Evolutionary conservation across 768 basidiomycete species (phyloP), one percentile per base, ranked within the genome.

Genomic region (Boletus huronensis): DNA sequence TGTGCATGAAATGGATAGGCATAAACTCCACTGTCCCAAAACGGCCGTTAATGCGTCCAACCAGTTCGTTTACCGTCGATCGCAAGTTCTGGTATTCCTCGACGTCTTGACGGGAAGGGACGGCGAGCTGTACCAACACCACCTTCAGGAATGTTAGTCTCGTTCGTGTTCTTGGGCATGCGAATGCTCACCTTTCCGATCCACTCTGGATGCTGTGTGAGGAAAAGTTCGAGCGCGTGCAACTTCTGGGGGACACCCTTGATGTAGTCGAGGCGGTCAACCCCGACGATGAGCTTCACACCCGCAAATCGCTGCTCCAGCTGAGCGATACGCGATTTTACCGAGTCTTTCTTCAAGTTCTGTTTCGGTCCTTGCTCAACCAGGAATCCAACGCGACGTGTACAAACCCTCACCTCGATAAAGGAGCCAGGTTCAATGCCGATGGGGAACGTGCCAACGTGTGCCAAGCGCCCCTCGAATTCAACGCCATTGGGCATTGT

Each of bases 1-100:
- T 95, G 81, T 98, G 96, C 92, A 98, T 93, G 72, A 97, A 98
- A 72, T 98, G 97, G 56, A 99, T 98, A 6, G 97, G 97, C 93
- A 98, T 97, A 70, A 96, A 98, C 63, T 99, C 97, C 67, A 98
- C 94, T 1, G 97, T 98, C 29, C 97, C 97, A 65, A 99, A 99
- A 9, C 94, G 88, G 8, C 97, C 97, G 68, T 99, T 99, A 74
- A 99, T 98, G 25, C 96, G 85, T 2, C 97, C 97, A 29, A 99
- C 97, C 46, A 99, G 83, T 70, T 99, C 95, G 76, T 98, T 98
- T 50, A 98, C 94, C 2, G 90, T 92, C 17, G 93, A 85, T 16
- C 97, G 85, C 55, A 98, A 74, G 74, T 98, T 98, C 72, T 99
- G 97, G 69, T 99, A 99, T 73, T 99, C 97, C 73, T 99, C 97